Evolutionary conservation across 768 basidiomycete genomes (phyloP).

Genomic region (Leccinum disarticulatum): DNA sequence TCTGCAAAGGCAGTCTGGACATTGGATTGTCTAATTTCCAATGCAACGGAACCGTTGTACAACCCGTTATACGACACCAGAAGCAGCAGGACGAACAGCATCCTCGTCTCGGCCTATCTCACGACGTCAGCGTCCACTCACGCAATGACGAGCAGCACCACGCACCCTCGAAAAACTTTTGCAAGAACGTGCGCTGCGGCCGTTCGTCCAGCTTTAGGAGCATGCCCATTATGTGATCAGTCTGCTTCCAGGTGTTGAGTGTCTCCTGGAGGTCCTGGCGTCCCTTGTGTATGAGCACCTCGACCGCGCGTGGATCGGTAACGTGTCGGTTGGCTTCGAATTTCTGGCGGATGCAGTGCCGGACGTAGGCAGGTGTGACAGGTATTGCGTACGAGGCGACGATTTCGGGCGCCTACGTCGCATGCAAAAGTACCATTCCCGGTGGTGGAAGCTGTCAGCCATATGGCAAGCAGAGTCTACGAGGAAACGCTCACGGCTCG

Average conservation of each 20-base stretch:
- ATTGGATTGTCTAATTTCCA: slow-evolving; percentile 9
- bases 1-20: background rate
- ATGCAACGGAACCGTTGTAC: background rate
- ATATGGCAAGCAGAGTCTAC: background rate
- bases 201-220: slow-evolving; percentile 52
- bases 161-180: slow-evolving; percentile 84
- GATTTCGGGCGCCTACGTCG: slow-evolving; percentile 86
- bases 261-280: slow-evolving; percentile 92
- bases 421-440: background rate
- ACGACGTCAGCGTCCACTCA: background rate
- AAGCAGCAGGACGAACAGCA: slow-evolving; percentile 66
- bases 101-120: slow-evolving; percentile 72
- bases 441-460: background rate
- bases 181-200: slow-evolving; percentile 62
- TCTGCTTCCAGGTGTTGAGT: slow-evolving; percentile 92
- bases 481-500: slow-evolving; percentile 61
- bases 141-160: slow-evolving; percentile 6
- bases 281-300: slow-evolving; percentile 82
- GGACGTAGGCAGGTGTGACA: slow-evolving; percentile 72
- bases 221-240: slow-evolving; percentile 74
- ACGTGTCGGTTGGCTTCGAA: slow-evolving; percentile 88
- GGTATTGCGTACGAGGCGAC: slow-evolving; percentile 78
- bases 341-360: slow-evolving; percentile 78
- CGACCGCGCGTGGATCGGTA: slow-evolving; percentile 78
- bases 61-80: slow-evolving; percentile 34